These are phyloP conservation scores for Cupressus sempervirens DNA, from an alignment of 75 land plant species.

Conservation along the genomic window DNA sequence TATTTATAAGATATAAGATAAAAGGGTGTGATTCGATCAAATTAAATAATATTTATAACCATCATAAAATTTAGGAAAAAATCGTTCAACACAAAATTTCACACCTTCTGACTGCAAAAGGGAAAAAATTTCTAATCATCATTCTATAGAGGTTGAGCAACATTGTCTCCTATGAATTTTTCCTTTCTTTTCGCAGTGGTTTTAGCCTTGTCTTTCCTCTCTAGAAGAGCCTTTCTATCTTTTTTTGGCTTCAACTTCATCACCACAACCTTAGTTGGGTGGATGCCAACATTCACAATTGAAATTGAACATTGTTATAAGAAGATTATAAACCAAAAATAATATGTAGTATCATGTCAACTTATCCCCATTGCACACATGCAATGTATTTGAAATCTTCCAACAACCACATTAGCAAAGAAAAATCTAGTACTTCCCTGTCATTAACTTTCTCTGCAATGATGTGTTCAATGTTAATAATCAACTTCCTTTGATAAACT, in stretches of 20 bases:
- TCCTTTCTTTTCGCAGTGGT: slow-evolving; percentile 64
- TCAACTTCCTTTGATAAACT: slow-evolving; percentile 45
- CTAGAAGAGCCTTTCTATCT: slow-evolving; percentile 54
- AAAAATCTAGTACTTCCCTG: neutral
- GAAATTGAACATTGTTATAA: slow-evolving; percentile 17
- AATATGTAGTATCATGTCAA: neutral
- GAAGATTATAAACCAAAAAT: neutral
- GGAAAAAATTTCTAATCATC: slow-evolving; percentile 24
- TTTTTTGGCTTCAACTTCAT: slow-evolving; percentile 60
- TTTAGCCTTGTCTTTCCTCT: slow-evolving; percentile 53
- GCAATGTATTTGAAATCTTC: neutral
- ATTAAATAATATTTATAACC: neutral
- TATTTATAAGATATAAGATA: neutral
- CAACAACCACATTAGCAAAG: neutral
- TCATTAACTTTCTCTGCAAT: slow-evolving; percentile 64
- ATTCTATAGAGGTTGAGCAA: slow-evolving; percentile 51
- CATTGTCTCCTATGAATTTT: slow-evolving; percentile 53
- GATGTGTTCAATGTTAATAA: slow-evolving; percentile 46
- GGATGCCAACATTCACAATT: slow-evolving; percentile 55
- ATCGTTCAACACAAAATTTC: neutral
- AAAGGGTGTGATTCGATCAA: neutral
- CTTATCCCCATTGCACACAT: neutral
- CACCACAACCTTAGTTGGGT: slow-evolving; percentile 56
- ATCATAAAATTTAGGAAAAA: neutral
- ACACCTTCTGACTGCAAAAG: neutral